Evolutionary conservation across 352 stramenopile genomes (phyloP).

Genomic region (Phytopythium chamaehyphon): DNA sequence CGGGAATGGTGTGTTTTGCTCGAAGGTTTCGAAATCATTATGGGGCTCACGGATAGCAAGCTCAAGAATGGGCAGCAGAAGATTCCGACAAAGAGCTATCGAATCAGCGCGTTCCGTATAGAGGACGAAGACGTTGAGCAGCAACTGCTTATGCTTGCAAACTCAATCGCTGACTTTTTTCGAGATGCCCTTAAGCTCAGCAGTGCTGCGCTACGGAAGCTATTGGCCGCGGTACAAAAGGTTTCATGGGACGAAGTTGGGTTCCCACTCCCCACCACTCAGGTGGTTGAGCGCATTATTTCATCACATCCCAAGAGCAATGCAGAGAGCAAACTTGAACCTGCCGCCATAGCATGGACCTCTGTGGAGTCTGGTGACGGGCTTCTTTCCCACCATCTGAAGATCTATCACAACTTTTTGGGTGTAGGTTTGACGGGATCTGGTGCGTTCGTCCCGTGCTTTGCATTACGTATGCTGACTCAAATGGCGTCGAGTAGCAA

Average conservation of each 20-base stretch:
- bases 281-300: neutral
- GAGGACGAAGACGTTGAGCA: constrained; percentile 87
- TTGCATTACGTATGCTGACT: constrained; percentile 79
- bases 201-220: constrained; percentile 42
- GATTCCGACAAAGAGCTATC: constrained; percentile 68
- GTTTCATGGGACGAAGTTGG: constrained; percentile 73
- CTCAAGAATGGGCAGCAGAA: constrained; percentile 73
- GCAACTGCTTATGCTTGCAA: constrained; percentile 79
- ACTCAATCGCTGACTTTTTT: constrained; percentile 86
- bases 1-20: constrained; percentile 73
- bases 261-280: constrained; percentile 29
- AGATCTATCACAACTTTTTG: constrained; percentile 78
- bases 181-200: constrained; percentile 67
- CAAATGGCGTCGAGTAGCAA: constrained; percentile 69
- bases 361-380: constrained; percentile 31
- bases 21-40: constrained; percentile 79
- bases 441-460: constrained; percentile 62
- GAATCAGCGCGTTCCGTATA: constrained; percentile 64
- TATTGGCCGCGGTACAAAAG: constrained; percentile 57
- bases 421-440: constrained; percentile 60
- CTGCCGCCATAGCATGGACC: constrained; percentile 8
- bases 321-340: neutral
- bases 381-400: constrained; percentile 59
- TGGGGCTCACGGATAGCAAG: constrained; percentile 64
- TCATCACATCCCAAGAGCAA: constrained; percentile 6